A percentile compares a stretch with the other conserved stretches of the same genome.
Conservation (phyloP, 331 rosid species). For the Erythrophleum ivorense region DNA sequence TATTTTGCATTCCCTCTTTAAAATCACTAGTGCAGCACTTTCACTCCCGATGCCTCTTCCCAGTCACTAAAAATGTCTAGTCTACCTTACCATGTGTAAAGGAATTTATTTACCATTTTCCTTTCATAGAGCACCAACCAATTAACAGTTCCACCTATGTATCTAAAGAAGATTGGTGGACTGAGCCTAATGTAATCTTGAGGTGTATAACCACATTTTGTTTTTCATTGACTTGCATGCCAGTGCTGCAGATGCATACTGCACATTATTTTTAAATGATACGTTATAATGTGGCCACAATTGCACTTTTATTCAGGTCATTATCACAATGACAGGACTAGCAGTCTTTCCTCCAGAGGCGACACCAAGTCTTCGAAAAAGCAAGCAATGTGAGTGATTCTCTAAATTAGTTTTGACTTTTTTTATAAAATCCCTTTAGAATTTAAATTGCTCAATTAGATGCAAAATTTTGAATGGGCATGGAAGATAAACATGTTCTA, state of each 20-base stretch:
- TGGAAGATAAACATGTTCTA: conserved; percentile 15
- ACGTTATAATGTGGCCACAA: neutral
- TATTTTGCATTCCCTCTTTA: neutral
- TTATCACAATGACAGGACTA: neutral
- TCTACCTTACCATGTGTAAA: neutral
- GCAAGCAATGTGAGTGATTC: neutral
- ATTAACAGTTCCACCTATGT: neutral
- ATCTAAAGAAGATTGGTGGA: neutral
- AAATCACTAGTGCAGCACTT: neutral
- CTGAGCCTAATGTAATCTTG: neutral
- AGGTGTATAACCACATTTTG: conserved; percentile 2
- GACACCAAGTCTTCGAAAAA: neutral
- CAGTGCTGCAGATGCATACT: neutral
- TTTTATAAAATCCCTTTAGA: neutral
- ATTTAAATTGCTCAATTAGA: neutral
- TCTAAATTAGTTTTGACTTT: neutral
- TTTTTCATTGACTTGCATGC: neutral
- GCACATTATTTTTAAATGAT: neutral
- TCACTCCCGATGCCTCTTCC: neutral
- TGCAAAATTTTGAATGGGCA: neutral
- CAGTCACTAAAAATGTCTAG: neutral
- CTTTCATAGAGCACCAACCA: neutral
- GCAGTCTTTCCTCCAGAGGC: neutral
- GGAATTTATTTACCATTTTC: neutral
- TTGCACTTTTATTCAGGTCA: neutral